Evolutionary conservation across 257 asterid genomes (phyloP), one percentile per base, ranked within the genome.

Genomic region (Penstemon davidsonii): DNA sequence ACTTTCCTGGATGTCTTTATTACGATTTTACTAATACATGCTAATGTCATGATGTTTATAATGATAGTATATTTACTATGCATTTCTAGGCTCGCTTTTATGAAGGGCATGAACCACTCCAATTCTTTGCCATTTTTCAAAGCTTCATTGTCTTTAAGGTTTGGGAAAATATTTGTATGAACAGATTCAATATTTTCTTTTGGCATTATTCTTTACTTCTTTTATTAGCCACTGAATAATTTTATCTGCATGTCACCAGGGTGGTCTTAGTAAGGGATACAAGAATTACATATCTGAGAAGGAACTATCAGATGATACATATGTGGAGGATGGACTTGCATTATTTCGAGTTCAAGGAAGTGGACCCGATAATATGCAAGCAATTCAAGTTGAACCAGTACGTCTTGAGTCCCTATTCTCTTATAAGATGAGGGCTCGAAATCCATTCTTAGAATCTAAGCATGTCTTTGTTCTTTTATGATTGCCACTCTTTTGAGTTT

Each of bases 361-460:
- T 59, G 88, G 95, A 42, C 76, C 88, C 8, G 78, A 72, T 52
- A 85, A 87, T 79, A 91, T 87, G 92, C 96, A 88, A 78, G 91
- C 96, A 70, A 81, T 91, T 76, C 97, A 91, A 91, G 93, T 88
- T 76, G 96, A 88, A 55, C 91, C 86, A 45, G 97, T 91, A 73
- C 72, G 88, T 66, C 62, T 40, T 60, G 18, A 8, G 42, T 43
- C 75, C 45, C 44, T 25, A 7, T 66, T 40, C 67, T 59, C 15
- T 19, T 8, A 36, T 57, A 12, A 59, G 45, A 37, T 59, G 18
- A 13, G 46, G 4, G 45, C 49, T 59, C 2, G 25, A 39, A 39
- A 40, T 38, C n/a, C 49, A 37, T 67, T 56, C 47, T 39, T 47
- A 51, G 54, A 56, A 57, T 63, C 62, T 67, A 47, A 6, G 15